Percentiles rank a stretch among this genome's conserved stretches.
Conservation (phyloP, 345 rosid genomes). For the Sonneratia caseolaris region DNA sequence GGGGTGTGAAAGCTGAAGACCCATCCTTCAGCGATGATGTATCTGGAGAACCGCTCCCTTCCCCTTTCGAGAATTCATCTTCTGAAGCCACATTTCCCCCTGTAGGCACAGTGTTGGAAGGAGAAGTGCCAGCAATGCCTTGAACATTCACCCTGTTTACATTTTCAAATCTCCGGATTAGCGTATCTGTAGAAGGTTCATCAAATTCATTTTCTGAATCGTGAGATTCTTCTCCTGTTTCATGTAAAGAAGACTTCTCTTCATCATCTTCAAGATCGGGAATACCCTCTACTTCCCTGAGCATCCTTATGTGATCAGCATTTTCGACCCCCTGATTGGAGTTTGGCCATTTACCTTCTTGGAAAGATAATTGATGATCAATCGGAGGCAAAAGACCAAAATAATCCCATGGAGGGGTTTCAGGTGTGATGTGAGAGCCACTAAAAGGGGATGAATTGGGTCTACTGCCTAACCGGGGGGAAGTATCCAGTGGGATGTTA, state of each 20-base stretch:
- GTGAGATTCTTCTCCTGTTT: constrained; percentile 35
- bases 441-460: constrained; percentile 37
- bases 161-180: constrained; percentile 80
- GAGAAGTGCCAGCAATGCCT: constrained; percentile 29
- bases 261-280: constrained; percentile 66
- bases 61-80: constrained; percentile 32
- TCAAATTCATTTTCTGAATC: constrained; percentile 83
- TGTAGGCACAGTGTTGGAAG: constrained; percentile 34
- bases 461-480: constrained; percentile 36
- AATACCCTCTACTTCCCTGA: constrained; percentile 57
- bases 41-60: constrained; percentile 49
- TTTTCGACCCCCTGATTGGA: constrained; percentile 27
- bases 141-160: constrained; percentile 51
- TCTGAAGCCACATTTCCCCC: constrained; percentile 34
- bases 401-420: constrained; percentile 79
- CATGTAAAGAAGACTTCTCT: constrained; percentile 46
- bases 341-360: constrained; percentile 29
- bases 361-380: constrained; percentile 48
- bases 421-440: constrained; percentile 41
- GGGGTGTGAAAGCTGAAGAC: constrained; percentile 22
- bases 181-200: constrained; percentile 60
- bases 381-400: constrained; percentile 64
- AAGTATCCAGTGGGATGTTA: constrained; percentile 29
- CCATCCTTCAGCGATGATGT: constrained; percentile 49
- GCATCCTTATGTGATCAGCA: constrained; percentile 43